These are phyloP conservation scores for Metschnikowia bowlesiae DNA, from an alignment of 805 yeast species.

Conservation along the genomic window DNA sequence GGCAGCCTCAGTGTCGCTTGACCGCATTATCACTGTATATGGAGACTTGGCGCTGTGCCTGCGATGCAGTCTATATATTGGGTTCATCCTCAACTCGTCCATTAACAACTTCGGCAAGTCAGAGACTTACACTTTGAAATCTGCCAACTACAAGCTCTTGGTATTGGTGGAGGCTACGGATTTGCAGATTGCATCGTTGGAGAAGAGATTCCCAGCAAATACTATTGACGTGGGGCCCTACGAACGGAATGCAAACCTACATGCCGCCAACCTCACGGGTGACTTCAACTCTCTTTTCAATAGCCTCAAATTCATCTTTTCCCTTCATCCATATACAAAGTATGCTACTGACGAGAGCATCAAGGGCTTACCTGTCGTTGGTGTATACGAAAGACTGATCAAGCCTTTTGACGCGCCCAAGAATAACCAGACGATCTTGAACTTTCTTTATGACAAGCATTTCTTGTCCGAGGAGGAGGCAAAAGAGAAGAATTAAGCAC, in stretches of 20 bases:
- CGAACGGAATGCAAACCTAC: conserved; percentile 8
- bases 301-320: conserved; percentile 5
- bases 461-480: background rate
- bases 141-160: conserved; percentile 23
- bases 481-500: background rate
- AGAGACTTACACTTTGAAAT: conserved; percentile 29
- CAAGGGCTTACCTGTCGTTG: conserved; percentile 9
- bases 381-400: conserved; percentile 9
- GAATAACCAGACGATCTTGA: conserved; percentile 5
- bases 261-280: conserved; percentile 8
- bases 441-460: conserved; percentile 4
- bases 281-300: conserved; percentile 14
- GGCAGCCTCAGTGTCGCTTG: conserved; percentile 15
- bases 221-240: conserved; percentile 8
- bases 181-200: conserved; percentile 1
- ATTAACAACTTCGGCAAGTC: conserved; percentile 23
- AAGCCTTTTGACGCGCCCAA: background rate
- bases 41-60: conserved; percentile 23
- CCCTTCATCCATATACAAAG: conserved; percentile 1
- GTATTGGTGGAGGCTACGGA: conserved; percentile 11
- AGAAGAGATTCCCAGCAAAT: conserved; percentile 1
- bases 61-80: conserved; percentile 24
- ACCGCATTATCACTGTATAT: conserved; percentile 26
- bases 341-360: conserved; percentile 10
- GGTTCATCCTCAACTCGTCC: conserved; percentile 23